phyloP scores from a whole-genome alignment of 2,329 filamentous ascomycete genomes.

The Magnaporthiopsis rhizophila region DNA sequence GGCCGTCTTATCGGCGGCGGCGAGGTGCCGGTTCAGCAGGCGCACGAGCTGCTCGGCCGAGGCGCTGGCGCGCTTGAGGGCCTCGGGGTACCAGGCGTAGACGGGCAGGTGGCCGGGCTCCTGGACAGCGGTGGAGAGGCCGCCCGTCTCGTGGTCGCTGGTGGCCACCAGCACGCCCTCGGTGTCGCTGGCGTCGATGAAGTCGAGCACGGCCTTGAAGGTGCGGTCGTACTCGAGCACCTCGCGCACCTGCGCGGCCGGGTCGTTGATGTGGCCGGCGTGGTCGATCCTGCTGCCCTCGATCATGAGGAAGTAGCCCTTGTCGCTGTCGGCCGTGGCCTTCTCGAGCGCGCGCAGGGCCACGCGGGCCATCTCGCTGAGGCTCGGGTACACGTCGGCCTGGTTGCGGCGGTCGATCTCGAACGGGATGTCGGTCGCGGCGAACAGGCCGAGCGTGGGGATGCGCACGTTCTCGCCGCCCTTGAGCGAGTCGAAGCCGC shows the following conservation, averaged over 20 bases:
- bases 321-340: conserved; percentile 74
- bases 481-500: conserved; percentile 67
- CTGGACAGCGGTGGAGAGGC: conserved; percentile 67
- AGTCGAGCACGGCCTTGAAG: conserved; percentile 76
- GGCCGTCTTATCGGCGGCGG: neutral
- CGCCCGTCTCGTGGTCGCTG: conserved; percentile 94
- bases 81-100: conserved; percentile 72
- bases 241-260: conserved; percentile 78
- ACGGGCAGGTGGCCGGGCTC: conserved; percentile 44
- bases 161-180: conserved; percentile 81
- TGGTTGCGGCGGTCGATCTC: conserved; percentile 82
- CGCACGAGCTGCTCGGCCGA: conserved; percentile 64
- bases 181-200: conserved; percentile 64
- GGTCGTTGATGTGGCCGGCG: conserved; percentile 79
- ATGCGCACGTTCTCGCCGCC: conserved; percentile 61
- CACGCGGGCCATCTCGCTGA: conserved; percentile 84
- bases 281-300: conserved; percentile 96
- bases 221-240: conserved; percentile 91
- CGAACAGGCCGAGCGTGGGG: conserved; percentile 81
- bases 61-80: conserved; percentile 68
- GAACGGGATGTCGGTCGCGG: conserved; percentile 75
- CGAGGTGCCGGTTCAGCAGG: conserved; percentile 54
- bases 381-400: conserved; percentile 73
- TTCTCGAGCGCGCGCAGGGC: conserved; percentile 72
- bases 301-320: conserved; percentile 98